Conservation (phyloP, 2,329 filamentous ascomycete species). For the Colletotrichum brevisporum region DNA sequence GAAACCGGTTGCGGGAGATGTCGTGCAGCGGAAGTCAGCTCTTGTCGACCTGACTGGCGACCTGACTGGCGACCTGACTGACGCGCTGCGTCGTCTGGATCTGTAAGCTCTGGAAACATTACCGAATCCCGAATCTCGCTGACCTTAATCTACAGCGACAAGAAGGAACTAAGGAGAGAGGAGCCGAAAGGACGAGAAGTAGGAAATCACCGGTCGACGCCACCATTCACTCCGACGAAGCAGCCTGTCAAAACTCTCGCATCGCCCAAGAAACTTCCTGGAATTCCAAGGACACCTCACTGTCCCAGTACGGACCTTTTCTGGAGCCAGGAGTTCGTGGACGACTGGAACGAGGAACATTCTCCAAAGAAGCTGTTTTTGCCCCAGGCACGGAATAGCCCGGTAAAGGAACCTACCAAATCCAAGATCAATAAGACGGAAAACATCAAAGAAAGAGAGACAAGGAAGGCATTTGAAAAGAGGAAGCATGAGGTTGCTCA, state of each 20-base stretch:
- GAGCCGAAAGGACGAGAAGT: background rate
- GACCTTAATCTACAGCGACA: background rate
- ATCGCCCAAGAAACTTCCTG: constrained; percentile 50
- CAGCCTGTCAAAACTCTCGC: constrained; percentile 42
- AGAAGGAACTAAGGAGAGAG: background rate
- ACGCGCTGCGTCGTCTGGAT: constrained; percentile 26
- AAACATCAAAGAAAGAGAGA: constrained; percentile 51
- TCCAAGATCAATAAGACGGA: constrained; percentile 38
- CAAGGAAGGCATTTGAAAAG: constrained; percentile 73
- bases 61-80: constrained; percentile 26
- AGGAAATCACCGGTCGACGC: background rate
- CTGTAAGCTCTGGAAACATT: constrained; percentile 11
- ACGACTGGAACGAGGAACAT: constrained; percentile 76
- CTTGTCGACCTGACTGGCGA: constrained; percentile 24
- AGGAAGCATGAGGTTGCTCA: constrained; percentile 74
- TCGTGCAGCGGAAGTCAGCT: background rate
- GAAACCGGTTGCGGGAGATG: background rate
- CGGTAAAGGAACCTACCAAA: constrained; percentile 47
- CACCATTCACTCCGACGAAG: constrained; percentile 42
- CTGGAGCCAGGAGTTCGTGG: constrained; percentile 71
- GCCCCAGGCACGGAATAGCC: constrained; percentile 43
- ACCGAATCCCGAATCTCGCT: background rate
- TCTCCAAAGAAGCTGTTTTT: constrained; percentile 62
- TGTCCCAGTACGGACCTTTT: constrained; percentile 69
- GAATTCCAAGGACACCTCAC: constrained; percentile 68